A percentile compares a stretch with the other conserved stretches of the same genome.
phyloP scores from a whole-genome alignment of 352 stramenopile species.

The Discostella stelligera region DNA sequence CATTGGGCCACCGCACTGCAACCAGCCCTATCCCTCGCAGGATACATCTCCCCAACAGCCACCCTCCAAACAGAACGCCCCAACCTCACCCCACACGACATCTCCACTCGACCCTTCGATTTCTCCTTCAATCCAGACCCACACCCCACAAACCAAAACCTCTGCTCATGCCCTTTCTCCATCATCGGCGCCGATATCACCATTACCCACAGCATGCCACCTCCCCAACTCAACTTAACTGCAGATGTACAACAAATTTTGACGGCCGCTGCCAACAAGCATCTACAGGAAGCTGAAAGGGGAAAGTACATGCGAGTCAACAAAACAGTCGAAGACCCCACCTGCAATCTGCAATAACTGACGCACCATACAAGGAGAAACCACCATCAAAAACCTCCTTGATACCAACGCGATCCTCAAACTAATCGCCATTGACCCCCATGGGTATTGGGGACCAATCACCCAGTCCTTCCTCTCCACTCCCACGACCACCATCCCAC shows the following conservation, averaged over 20 bases:
- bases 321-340: too few relatives aligned
- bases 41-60: constrained; percentile 1
- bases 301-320: not conserved
- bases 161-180: not conserved
- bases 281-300: not conserved
- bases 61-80: not conserved
- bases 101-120: not conserved
- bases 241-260: constrained; percentile 4
- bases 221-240: not conserved
- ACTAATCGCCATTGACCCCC: not conserved
- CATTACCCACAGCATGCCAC: not conserved
- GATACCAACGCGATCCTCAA: constrained; percentile 4
- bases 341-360: too few relatives aligned
- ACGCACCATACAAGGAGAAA: too few relatives aligned
- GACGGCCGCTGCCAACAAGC: not conserved
- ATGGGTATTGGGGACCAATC: constrained; percentile 1
- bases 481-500: not conserved
- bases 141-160: not conserved
- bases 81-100: not conserved
- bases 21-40: constrained; percentile 7
- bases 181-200: not conserved
- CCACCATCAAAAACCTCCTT: too few relatives aligned
- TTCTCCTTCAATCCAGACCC: not conserved
- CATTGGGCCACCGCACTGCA: not conserved
- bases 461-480: not conserved